Percentiles rank a stretch among this genome's conserved stretches.
phyloP scores from a whole-genome alignment of 305 asterid species.

The Nicotiana rustica region DNA sequence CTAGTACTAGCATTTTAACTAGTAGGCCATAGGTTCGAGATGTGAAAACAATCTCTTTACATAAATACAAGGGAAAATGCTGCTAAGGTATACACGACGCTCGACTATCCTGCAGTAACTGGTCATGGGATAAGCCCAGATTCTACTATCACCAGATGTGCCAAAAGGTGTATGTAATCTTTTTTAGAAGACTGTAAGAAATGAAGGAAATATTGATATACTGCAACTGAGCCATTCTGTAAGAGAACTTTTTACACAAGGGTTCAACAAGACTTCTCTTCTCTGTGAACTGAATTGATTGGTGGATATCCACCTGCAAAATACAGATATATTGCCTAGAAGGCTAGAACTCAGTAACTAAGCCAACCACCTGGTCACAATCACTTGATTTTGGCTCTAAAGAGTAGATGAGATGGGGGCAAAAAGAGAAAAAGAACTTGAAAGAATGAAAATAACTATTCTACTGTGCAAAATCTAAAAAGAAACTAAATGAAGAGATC shows the following conservation, averaged over 20 bases:
- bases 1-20: too few relatives aligned
- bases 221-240: constrained; percentile 16
- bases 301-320: constrained; percentile 53
- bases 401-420: constrained; percentile 14
- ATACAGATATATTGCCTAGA: constrained; percentile 53
- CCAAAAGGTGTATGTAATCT: constrained; percentile 80
- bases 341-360: constrained; percentile 37
- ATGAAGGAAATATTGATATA: too few relatives aligned
- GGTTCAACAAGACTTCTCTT: constrained; percentile 27
- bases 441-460: constrained; percentile 56
- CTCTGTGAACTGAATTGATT: constrained; percentile 42
- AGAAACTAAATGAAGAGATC: constrained; percentile 28
- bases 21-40: background rate
- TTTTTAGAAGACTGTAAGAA: constrained; percentile 64
- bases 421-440: constrained; percentile 40
- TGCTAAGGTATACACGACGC: too few relatives aligned
- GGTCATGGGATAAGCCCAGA: constrained; percentile 3
- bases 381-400: constrained; percentile 33
- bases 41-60: constrained; percentile 41
- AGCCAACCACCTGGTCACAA: constrained; percentile 41
- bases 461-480: constrained; percentile 36
- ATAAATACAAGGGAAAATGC: background rate
- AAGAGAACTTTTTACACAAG: constrained; percentile 28
- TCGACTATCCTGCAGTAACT: too few relatives aligned
- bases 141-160: constrained; percentile 72